These are phyloP conservation scores for Russula emetica DNA, from an alignment of 768 basidiomycete species.

Conservation along the genomic window DNA sequence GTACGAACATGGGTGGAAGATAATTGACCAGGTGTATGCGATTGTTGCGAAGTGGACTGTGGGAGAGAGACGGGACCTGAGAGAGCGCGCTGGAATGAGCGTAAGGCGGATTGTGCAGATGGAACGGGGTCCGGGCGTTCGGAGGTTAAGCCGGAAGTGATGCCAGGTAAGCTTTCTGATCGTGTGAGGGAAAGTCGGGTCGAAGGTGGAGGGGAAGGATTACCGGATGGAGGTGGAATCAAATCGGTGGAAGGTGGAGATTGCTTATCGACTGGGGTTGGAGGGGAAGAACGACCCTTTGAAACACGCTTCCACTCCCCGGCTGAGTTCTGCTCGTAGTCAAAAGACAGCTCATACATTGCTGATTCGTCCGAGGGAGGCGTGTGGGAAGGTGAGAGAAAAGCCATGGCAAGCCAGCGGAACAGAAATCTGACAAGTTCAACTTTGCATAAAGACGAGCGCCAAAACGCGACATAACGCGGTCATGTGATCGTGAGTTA, in stretches of 20 bases:
- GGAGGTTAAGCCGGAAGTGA: conserved; percentile 33
- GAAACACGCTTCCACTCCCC: conserved; percentile 56
- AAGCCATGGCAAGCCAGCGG: neutral
- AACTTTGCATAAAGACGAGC: conserved; percentile 8
- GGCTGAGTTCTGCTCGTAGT: conserved; percentile 53
- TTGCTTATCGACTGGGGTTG: conserved; percentile 39
- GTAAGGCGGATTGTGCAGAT: conserved; percentile 33
- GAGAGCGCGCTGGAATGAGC: conserved; percentile 62
- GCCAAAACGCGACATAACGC: conserved; percentile 10
- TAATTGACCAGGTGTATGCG: conserved; percentile 30
- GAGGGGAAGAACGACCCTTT: conserved; percentile 46
- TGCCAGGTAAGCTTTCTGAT: conserved; percentile 60
- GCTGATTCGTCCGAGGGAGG: conserved; percentile 56
- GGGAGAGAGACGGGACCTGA: conserved; percentile 48
- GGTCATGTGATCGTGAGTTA: conserved; percentile 21
- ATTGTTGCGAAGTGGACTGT: conserved; percentile 35
- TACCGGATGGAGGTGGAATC: conserved; percentile 33
- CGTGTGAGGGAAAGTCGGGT: conserved; percentile 53
- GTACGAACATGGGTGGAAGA: conserved; percentile 28
- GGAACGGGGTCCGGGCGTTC: conserved; percentile 33
- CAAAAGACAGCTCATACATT: conserved; percentile 62
- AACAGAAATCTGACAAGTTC: conserved; percentile 8
- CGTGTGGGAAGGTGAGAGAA: conserved; percentile 13
- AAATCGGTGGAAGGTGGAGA: conserved; percentile 26
- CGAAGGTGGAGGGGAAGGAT: conserved; percentile 35